Evolutionary conservation across 371 early-diverging fungal species (phyloP), one percentile per base, ranked within the genome.

Genomic region (Circinella umbellata): DNA sequence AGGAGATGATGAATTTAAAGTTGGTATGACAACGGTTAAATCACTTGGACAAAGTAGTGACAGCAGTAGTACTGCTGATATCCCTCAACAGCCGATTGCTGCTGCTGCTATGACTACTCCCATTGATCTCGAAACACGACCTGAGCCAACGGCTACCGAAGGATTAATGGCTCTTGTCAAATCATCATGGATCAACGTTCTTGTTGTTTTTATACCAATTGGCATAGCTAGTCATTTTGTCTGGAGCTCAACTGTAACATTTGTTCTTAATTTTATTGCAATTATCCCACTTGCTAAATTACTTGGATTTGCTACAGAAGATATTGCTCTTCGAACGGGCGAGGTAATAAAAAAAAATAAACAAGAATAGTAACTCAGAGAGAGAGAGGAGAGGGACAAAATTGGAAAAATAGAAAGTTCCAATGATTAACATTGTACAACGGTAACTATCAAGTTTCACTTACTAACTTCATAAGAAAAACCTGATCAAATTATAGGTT

Each of bases 251-350:
- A 85, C 89, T 5, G 71, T 87, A 0, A 82, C 88, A 2, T 97
- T 97, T 71, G 65, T 88, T 18, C 78, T 95, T 68, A 98, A 98
- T 82, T 95, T 96, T 61, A 82, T 95, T 38, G 95, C 96, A 15
- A 93, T 98, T 64, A 74, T 98, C 20, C 96, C 96, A 4, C 77
- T 96, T 46, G 96, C 96, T 35, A 94, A 93, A 63, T 55, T 83
- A 18, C 64, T 83, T 10, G 83, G 83, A 1, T 83, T 75, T 75
- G 83, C 78, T 10, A 90, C 90, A 15, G 91, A 91, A 76, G 89
- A 92, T 70, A 80, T 94, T 64, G 86, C 92, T 3, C 73, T 92
- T 48, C 85, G 89, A 39, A 83, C 88, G 20, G 88, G 87, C 67
- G 86, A 92, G 63, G 81, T 80, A 42, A 42, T 6, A 42, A 42